Base-by-base conservation (phyloP, 2,329 filamentous ascomycete genomes). In the Neoscytalidium dimidiatum region DNA sequence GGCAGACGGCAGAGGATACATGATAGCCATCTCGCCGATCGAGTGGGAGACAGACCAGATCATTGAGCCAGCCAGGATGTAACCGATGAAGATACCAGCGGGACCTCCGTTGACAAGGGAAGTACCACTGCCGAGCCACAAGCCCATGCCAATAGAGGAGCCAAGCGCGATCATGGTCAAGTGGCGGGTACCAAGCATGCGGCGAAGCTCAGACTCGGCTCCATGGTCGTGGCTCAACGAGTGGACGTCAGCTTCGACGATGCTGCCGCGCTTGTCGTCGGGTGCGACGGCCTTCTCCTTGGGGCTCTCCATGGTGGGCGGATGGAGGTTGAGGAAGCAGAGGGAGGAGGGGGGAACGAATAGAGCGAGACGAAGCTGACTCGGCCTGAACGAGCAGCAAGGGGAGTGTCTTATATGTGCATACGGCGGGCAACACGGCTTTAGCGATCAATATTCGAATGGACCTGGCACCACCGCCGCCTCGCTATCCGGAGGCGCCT, bases 11-110 rank as follows among this genome's bases (percentile, higher is more conserved):
- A 82, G 69, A 4, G 81, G 80, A 64, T 82, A 82, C 73, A 82
- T 72, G 66, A 80, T 74, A 0, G 79, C 80, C 76, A 83, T 79
- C 66, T 83, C 80, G 1, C 80, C 80, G 35, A 82, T 81, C 2
- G 79, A 81, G 38, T 82, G 80, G 48, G 71, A 76, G 35, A 83
- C 79, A n/a, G 75, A 72, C 80, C 79, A 82, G 17, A 82, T 77
- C 70, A 73, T 78, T 0, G 71, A 71, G 5, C 73, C 74, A 31
- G 72, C 71, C n/a, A 83, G 74, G 44, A 74, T 53, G 66, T 81
- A 83, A 13, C 80, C 80, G 21, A 83, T 70, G 63, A 83, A 78
- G 63, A 83, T 75, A 66, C 74, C 61, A 26, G 78, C 80, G 1
- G 80, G 81, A 19, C 81, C 81, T 48, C 79, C 81, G 29, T 71